These are phyloP conservation scores for Phytophthora sansomeana DNA, from an alignment of 352 stramenopile species.

Conservation along the genomic window DNA sequence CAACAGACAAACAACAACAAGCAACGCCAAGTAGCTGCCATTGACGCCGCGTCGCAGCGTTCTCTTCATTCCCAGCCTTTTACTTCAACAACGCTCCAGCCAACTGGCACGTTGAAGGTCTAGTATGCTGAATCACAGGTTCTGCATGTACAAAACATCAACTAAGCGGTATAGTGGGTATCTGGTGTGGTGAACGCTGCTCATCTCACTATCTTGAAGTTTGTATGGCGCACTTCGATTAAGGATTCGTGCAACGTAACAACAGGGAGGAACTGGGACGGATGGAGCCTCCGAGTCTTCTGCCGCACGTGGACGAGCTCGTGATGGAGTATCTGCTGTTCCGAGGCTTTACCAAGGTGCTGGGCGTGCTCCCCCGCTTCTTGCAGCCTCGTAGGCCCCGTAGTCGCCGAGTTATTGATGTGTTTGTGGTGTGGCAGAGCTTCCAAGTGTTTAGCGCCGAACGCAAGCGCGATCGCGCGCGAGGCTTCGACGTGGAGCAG, in stretches of 20 bases:
- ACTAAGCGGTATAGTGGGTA: background rate
- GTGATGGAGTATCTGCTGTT: conserved; percentile 91
- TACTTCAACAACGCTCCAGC: conserved; percentile 39
- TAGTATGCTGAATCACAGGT: background rate
- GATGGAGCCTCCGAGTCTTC: conserved; percentile 51
- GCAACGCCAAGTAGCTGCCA: conserved; percentile 16
- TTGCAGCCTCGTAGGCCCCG: background rate
- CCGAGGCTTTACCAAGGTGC: conserved; percentile 81
- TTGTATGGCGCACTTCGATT: conserved; percentile 31
- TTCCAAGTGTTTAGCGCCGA: conserved; percentile 82
- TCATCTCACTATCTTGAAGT: conserved; percentile 23
- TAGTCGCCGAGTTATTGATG: conserved; percentile 17
- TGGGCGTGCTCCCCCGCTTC: background rate
- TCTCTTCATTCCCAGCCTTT: conserved; percentile 27
- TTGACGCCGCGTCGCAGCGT: conserved; percentile 31
- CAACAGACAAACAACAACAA: background rate
- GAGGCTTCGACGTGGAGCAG: conserved; percentile 83
- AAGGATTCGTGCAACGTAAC: conserved; percentile 34
- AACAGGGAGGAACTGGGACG: conserved; percentile 20
- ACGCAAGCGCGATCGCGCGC: conserved; percentile 73
- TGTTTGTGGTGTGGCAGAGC: conserved; percentile 43
- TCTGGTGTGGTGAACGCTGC: background rate
- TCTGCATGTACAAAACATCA: background rate
- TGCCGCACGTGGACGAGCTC: conserved; percentile 85
- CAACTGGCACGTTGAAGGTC: conserved; percentile 34